These are phyloP conservation scores for Pseudozyma sp. DNA, from an alignment of 1,284 basidiomycete species.

Conservation along the genomic window DNA sequence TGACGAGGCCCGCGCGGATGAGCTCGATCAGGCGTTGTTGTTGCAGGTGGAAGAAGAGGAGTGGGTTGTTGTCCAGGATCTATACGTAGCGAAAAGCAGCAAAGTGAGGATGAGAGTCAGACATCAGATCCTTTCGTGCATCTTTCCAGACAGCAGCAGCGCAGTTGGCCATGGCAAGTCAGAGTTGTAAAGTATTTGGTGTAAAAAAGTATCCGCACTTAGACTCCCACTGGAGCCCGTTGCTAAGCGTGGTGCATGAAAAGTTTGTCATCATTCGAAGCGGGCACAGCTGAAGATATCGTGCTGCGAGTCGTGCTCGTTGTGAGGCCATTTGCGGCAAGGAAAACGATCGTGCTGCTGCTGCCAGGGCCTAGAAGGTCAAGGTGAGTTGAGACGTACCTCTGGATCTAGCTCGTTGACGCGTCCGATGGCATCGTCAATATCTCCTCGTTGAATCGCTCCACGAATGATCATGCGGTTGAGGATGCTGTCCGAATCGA, in stretches of 20 bases:
- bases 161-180: constrained; percentile 26
- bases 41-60: constrained; percentile 89
- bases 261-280: constrained; percentile 71
- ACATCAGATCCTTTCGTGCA: not conserved
- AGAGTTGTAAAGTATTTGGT: constrained; percentile 39
- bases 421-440: constrained; percentile 90
- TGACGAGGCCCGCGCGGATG: constrained; percentile 83
- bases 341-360: constrained; percentile 6
- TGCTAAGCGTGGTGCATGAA: constrained; percentile 99
- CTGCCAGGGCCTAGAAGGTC: constrained; percentile 4
- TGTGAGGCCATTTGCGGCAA: not conserved
- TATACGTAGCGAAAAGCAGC: constrained; percentile 67
- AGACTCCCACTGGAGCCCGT: constrained; percentile 56
- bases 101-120: not conserved
- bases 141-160: constrained; percentile 2
- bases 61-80: constrained; percentile 94
- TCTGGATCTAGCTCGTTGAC: constrained; percentile 97
- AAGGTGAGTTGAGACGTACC: constrained; percentile 74
- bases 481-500: constrained; percentile 91
- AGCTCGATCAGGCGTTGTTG: constrained; percentile 94
- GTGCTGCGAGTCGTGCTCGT: not conserved
- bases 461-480: constrained; percentile 92
- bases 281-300: not conserved
- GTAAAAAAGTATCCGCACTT: constrained; percentile 52
- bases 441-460: constrained; percentile 90